Evolutionary conservation across 2,329 filamentous ascomycete genomes (phyloP), one percentile per base, ranked within the genome.

Genomic region (Claviceps sp.): DNA sequence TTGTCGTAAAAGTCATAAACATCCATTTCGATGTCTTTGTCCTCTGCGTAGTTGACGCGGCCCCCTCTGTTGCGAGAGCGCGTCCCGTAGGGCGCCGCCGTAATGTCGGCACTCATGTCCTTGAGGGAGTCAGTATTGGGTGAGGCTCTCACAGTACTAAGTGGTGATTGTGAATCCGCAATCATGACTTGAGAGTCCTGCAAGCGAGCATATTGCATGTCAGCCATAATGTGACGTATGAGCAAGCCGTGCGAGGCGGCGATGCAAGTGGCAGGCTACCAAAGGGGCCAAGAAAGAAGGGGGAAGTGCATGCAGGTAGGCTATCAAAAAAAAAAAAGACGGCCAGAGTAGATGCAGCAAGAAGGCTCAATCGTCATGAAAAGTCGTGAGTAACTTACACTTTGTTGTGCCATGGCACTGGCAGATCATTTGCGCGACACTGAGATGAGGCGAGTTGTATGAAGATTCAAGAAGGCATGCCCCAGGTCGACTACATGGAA

Each of bases 31-130:
- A 90, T 76, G 67, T 96, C 91, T 69, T 80, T 86, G 68, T 91
- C 87, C 71, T 98, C 93, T 49, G 93, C 91, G 68, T 98, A 98
- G 69, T 98, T 98, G 58, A 85, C 83, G 59, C 93, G 86, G 61
- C 86, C 85, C 53, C 80, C 83, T 62, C 90, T 85, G 69, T 95
- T 95, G 66, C 93, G 86, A 60, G 90, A 96, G 61, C 90, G 85
- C 65, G 93, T 98, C 62, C 91, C 91, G 69, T 98, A 96, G 47
- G 82, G 83, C 59, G 81, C 82, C 49, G 84, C 73, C 53, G 29
- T 34, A 11, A 64, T 71, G 57, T 77, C 76, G 59, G 71, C 64
- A 57, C 70, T 69, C 57, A 64, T 66, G 54, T 80, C 78, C 63
- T 76, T 79, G 53, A 68, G 64, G 54, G 67, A 62, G 56, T 74